These are phyloP conservation scores for Pestalotiopsis sp. DNA, from an alignment of 2,329 filamentous ascomycete species.

Conservation along the genomic window DNA sequence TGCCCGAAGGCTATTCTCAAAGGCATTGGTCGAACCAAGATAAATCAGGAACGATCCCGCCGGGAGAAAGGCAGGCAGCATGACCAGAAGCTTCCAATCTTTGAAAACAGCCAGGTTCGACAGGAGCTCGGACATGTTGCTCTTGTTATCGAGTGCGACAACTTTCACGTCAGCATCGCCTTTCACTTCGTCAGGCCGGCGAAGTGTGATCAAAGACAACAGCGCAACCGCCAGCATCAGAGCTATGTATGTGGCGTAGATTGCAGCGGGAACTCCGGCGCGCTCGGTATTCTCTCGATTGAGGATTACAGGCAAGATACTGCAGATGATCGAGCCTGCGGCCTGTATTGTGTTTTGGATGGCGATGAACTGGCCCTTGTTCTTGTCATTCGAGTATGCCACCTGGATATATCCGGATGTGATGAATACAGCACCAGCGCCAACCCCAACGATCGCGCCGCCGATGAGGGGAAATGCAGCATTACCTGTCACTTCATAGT, in stretches of 20 bases:
- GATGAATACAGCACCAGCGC: constrained; percentile 31
- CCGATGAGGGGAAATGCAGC: constrained; percentile 26
- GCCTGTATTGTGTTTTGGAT: constrained; percentile 31
- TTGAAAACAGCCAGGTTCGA: constrained; percentile 21
- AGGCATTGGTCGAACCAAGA: constrained; percentile 31
- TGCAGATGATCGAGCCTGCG: constrained; percentile 26
- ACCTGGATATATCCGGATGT: constrained; percentile 33
- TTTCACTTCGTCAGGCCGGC: constrained; percentile 22
- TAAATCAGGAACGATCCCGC: constrained; percentile 35
- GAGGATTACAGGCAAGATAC: constrained; percentile 30
- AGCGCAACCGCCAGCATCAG: constrained; percentile 21
- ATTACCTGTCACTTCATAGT: constrained; percentile 27
- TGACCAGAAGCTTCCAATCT: constrained; percentile 29
- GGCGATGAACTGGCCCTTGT: constrained; percentile 32
- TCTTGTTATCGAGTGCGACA: background rate
- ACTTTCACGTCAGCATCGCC: constrained; percentile 21
- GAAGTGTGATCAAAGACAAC: constrained; percentile 18
- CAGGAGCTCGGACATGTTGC: constrained; percentile 29
- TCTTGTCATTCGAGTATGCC: constrained; percentile 34
- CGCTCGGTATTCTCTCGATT: constrained; percentile 20
- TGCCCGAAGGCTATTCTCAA: constrained; percentile 7
- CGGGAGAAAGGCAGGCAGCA: constrained; percentile 26
- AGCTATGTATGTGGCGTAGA: constrained; percentile 29
- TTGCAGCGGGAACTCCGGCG: constrained; percentile 20
- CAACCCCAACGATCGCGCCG: constrained; percentile 29